Evolutionary conservation across 1,139 yeast genomes (phyloP), one percentile per base, ranked within the genome.

Genomic region (Geotrichum reessii): DNA sequence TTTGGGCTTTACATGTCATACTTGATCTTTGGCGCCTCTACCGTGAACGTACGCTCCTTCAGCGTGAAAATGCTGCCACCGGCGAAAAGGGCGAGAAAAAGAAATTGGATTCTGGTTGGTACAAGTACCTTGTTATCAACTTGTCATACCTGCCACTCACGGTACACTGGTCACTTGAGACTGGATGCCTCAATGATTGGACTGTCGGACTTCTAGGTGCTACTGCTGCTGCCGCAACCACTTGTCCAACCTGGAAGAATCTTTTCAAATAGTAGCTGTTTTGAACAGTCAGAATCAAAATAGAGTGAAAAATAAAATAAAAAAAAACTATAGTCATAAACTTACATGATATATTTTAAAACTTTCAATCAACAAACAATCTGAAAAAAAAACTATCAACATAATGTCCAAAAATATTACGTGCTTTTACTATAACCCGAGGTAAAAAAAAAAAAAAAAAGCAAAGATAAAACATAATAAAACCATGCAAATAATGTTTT

Each of bases 1-100:
- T 70, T 60, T 77, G 80, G 80, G 77, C 78, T 1, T 67, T 70
- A 17, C 75, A 76, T 60, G 76, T 76, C 22, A 68, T 72, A 47
- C 65, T 75, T 37, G 79, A 75, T 62, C 61, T 73, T 8, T 57
- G 65, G 19, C 60, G 70, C n/a, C 61, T 69, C 3, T 59, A 53
- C 37, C 61, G 69, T 3, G 67, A 44, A 47, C 48, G 28, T 17
- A 53, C 37, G 48, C 24, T 11, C 37, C 28, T 46, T 2, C 33
- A 33, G 51, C 51, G 55, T n/a, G 42, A 25, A 7, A 27, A 22
- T 8, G 33, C 19, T 4, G 51, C 27, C 9, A 19, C 19, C 17
- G 52, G 25, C 27, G 49, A 58, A 49, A 31, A 24, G 21, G 56
- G 48, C 19, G 46, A 50, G 25, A 52, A 55, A 44, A 57, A 62